These are phyloP conservation scores for Sporobolus alterniflorus DNA, from an alignment of 202 grass and related monocot species.

Conservation along the genomic window DNA sequence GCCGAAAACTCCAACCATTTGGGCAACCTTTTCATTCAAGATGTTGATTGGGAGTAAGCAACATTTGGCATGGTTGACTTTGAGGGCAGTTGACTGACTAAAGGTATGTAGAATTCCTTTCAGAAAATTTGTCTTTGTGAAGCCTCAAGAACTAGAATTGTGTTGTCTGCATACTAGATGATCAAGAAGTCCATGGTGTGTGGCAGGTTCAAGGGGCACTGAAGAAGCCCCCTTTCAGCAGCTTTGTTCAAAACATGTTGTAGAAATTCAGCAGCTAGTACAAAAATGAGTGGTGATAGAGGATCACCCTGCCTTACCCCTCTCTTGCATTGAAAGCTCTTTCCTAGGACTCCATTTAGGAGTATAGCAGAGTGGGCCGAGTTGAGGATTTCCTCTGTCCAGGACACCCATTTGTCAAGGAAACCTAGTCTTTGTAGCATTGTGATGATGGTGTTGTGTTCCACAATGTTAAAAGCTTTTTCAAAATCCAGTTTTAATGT, in stretches of 20 bases:
- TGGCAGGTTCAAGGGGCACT: rapidly evolving
- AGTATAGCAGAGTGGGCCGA: not conserved
- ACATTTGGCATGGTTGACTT: not conserved
- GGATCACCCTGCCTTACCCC: not conserved
- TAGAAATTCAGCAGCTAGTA: not conserved
- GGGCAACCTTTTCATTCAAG: rapidly evolving
- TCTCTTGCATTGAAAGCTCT: not conserved
- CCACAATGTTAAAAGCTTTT: not conserved
- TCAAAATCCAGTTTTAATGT: not conserved
- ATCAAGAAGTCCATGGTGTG: not conserved
- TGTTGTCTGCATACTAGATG: not conserved
- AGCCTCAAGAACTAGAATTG: not conserved
- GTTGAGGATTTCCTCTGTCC: not conserved
- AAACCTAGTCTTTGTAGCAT: not conserved
- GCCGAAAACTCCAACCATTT: not conserved
- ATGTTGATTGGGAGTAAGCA: not conserved
- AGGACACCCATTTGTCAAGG: not conserved
- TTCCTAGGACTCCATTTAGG: not conserved
- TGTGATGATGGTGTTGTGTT: not conserved
- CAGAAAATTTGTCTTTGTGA: not conserved
- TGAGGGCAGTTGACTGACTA: not conserved
- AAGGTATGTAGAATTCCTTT: not conserved
- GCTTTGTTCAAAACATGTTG: not conserved
- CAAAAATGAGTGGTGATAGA: not conserved
- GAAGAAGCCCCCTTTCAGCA: not conserved